phyloP scores from a whole-genome alignment of 306 rosid species.

The Castanopsis chinensis region DNA sequence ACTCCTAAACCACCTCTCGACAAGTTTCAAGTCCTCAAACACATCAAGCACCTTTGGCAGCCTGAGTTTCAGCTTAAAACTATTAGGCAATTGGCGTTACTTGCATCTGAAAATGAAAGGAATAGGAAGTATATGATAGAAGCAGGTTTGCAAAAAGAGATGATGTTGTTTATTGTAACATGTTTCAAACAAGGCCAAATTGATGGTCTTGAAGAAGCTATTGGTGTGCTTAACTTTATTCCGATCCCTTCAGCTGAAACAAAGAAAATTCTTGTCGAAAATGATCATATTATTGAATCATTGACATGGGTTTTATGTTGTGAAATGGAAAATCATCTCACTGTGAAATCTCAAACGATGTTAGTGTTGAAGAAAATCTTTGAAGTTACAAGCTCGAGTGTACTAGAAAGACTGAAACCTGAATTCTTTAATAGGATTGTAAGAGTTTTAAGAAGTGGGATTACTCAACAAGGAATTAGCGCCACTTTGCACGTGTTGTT shows the following conservation, averaged over 20 bases:
- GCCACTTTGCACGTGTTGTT: slow-evolving; percentile 46
- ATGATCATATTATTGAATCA: slow-evolving; percentile 30
- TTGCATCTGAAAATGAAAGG: slow-evolving; percentile 40
- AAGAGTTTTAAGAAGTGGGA: slow-evolving; percentile 19
- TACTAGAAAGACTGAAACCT: slow-evolving; percentile 29
- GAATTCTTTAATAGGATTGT: slow-evolving; percentile 39
- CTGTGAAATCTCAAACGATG: slow-evolving; percentile 36
- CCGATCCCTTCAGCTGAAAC: slow-evolving; percentile 30
- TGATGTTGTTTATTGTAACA: slow-evolving; percentile 34
- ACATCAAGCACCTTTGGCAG: slow-evolving; percentile 32
- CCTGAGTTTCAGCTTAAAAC: slow-evolving; percentile 30
- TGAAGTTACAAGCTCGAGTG: slow-evolving; percentile 14
- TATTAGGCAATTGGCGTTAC: slow-evolving; percentile 36
- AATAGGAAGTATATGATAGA: slow-evolving; percentile 47
- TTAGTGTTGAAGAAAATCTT: slow-evolving; percentile 35
- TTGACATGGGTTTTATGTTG: slow-evolving; percentile 44
- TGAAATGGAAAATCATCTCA: slow-evolving; percentile 12
- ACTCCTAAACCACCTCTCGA: slow-evolving; percentile 57
- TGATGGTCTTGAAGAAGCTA: slow-evolving; percentile 55
- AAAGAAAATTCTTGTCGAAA: slow-evolving; percentile 17
- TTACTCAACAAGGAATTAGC: slow-evolving; percentile 40
- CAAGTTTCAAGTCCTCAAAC: slow-evolving; percentile 40
- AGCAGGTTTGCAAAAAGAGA: slow-evolving; percentile 42
- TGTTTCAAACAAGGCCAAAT: slow-evolving; percentile 21
- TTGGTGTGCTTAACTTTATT: slow-evolving; percentile 38